Base-by-base conservation (phyloP, 305 asterid species). In the Salvia sclarea region DNA sequence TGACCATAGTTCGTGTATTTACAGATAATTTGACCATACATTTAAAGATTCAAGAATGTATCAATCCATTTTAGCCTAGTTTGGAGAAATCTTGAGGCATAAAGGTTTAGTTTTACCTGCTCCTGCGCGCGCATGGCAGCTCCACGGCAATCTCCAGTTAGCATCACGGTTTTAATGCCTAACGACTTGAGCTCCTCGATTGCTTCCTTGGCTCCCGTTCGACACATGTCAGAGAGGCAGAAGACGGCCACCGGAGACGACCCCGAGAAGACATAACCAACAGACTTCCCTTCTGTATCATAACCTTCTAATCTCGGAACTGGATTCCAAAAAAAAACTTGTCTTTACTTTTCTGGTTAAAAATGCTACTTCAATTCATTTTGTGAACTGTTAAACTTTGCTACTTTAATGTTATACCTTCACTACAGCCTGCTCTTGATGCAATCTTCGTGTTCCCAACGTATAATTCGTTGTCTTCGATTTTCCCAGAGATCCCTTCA, bases 131-230 rank as follows among this genome's bases (percentile, higher is more conserved):
- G 85, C 41, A 71, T 80, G 25, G 98, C 97, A 13, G 98, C 96
- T 28, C 85, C 88, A 7, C 60, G 74, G 10, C 86, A 79, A 70
- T 92, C 98, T 65, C 98, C 98, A 0, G 98, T 92, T 24, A 92
- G 86, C 97, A 92, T 81, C n/a, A 81, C 83, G 3, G 88, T 84
- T 76, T 79, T 90, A 72, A 92, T 86, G 64, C 95, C 92, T 69
- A 84, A 67, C 33, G 81, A 73, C 53, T 84, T 88, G 31, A 92
- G 79, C 44, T 90, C 87, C 48, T 63, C 30, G 17, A 92, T 72
- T 5, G 97, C 97, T 79, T 92, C 97, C 47, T 81, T 86, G 30
- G 88, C 91, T 21, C 98, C 97, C 0, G 89, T 90, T 48, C 98
- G 83, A 67, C 98, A 90, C 11, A 73, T 48, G 62, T 92, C 98